Evolutionary conservation across 352 stramenopile species (phyloP).

Genomic region (Phytophthora citrophthora): DNA sequence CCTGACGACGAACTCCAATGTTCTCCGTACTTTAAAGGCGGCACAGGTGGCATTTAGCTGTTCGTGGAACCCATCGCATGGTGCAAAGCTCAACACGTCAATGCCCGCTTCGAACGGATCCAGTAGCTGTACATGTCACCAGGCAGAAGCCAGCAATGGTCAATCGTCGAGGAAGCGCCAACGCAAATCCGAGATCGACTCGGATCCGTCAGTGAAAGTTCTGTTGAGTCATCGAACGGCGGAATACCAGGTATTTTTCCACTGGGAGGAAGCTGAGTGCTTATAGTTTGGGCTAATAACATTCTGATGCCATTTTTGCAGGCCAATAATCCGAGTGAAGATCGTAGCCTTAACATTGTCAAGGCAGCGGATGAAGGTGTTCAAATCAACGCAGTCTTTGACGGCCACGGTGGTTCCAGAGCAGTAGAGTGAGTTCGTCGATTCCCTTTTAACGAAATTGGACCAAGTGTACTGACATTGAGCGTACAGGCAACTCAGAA

Average conservation of each 20-base stretch:
- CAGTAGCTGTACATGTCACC: constrained; percentile 16
- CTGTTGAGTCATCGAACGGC: constrained; percentile 48
- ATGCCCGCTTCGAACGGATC: not conserved
- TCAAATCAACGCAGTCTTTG: constrained; percentile 64
- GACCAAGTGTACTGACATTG: constrained; percentile 5
- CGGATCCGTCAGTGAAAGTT: constrained; percentile 27
- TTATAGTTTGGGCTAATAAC: not conserved
- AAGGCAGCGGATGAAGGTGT: constrained; percentile 45
- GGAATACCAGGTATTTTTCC: constrained; percentile 59
- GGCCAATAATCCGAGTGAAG: constrained; percentile 72
- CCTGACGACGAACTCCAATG: constrained; percentile 40
- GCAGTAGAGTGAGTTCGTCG: constrained; percentile 62
- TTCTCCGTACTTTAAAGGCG: constrained; percentile 46
- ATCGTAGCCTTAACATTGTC: constrained; percentile 62
- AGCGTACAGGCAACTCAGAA: constrained; percentile 38
- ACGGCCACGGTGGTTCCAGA: constrained; percentile 70
- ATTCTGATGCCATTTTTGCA: constrained; percentile 9
- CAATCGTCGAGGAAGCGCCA: constrained; percentile 26
- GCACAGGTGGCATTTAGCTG: constrained; percentile 52
- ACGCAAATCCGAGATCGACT: constrained; percentile 20
- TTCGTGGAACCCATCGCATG: constrained; percentile 51
- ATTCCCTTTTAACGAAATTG: not conserved
- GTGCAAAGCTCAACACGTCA: constrained; percentile 33
- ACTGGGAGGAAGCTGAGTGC: not conserved
- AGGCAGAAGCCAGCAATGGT: constrained; percentile 16